Evolutionary conservation across 192 early-diverging fungal species (phyloP), one percentile per base, ranked within the genome.

Genomic region (Coemansia sp.): DNA sequence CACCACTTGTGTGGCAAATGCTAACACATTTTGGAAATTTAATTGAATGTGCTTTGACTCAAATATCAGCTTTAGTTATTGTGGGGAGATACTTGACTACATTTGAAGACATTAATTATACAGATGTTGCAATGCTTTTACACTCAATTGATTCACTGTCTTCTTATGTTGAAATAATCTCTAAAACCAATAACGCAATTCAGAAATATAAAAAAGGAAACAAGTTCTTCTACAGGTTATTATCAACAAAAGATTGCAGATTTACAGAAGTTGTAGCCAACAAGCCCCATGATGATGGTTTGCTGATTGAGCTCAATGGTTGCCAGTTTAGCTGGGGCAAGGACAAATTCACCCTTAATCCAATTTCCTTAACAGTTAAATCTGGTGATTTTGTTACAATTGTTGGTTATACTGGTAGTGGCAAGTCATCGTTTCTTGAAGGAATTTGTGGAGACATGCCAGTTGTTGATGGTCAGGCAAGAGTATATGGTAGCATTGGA

Each of bases 391-490:
- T 72, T 66, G 74, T 77, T 8, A 73, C 71, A 2, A 60, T 88
- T 10, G 75, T 85, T 2, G 87, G 87, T 8, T 73, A 71, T 17
- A 83, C 86, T 8, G 87, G 87, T 17, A 73, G 73, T 42, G 87
- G 87, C n/a, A 88, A 88, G 60, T 83, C 86, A 1, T 88, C 85
- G 0, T 60, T 88, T 14, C 33, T 85, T 20, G 80, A 77, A 7
- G 84, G 84, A 20, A 68, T 88, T 22, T 75, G 84, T 48, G 79
- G 82, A 5, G 96, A 98, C 74, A 96, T 95, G 90, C 88, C 91
- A 61, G 83, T 87, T 65, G 48, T 77, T 7, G 62, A 45, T 17
- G 93, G 92, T 11, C 73, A 83, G 3, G 92, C 92, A 3, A 75
- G 66, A 33, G 64, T 95, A 17, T 83, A 88, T 54, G 92, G 92